Evolutionary conservation across 2,329 filamentous ascomycete species (phyloP), one percentile per base, ranked within the genome.

Genomic region (Aspergillus unguis): DNA sequence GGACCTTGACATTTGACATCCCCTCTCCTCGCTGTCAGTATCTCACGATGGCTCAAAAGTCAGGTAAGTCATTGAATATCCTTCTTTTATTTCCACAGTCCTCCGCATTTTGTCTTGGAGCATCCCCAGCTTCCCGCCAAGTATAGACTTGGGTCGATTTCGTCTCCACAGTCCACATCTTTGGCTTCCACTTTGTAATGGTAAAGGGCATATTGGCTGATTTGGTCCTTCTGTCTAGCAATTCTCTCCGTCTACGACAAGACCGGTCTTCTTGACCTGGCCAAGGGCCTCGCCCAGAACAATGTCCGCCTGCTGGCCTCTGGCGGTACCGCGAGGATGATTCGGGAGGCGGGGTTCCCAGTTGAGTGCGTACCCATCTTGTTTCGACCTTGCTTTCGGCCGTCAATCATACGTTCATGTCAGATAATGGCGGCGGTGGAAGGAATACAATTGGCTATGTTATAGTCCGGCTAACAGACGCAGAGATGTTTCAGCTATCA

Each of bases 231-330:
- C n/a, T 36, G 28, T 52, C 54, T 48, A 80, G 94, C 94, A 62
- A 97, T 99, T 70, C 82, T 99, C 71, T 97, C 92, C 61, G 94
- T 97, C 79, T 97, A 94, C 72, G 90, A 99, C 82, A 99, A 99
- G 85, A 97, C 92, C 52, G 94, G 92, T 56, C 83, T 96, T 62
- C 78, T 96, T 62, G 92, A 96, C 75, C 81, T 96, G 64, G 90
- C 91, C 66, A 95, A 95, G 76, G 91, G 91, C 64, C 84, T 96
- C 46, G 83, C 88, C 69, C 84, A 92, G 80, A 84, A 95, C 69
- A 87, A 94, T 84, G 88, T 96, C 63, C 88, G 91, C 63, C 86
- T 99, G 61, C 82, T 99, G 53, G 94, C 94, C 50, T 97, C 92
- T 53, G 94, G 94, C 55, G 94, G 94, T 65, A 99, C 94, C 44